A percentile compares a stretch with the other conserved stretches of the same genome.
Conservation (phyloP, 345 rosid species). For the Linum lewisii region DNA sequence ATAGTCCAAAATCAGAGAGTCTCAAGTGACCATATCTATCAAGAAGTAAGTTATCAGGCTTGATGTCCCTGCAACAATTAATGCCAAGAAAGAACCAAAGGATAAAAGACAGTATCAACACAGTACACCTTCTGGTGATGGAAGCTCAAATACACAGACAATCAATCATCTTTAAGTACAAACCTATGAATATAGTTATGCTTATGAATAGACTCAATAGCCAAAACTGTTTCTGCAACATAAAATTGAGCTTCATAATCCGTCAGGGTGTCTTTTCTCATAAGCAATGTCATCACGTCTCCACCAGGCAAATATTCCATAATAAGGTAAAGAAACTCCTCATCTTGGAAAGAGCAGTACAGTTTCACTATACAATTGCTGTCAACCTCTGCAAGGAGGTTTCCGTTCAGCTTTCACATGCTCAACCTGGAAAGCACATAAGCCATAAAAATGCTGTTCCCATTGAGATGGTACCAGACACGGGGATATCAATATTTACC, state of each 20-base stretch:
- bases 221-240: constrained; percentile 78
- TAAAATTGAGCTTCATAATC: constrained; percentile 88
- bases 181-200: constrained; percentile 93
- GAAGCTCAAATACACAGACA: neutral
- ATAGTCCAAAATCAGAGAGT: constrained; percentile 90
- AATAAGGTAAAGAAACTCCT: constrained; percentile 77
- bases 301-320: constrained; percentile 98
- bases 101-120: constrained; percentile 6
- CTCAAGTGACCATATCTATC: constrained; percentile 80
- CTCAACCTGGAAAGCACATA: constrained; percentile 50
- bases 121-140: neutral
- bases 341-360: constrained; percentile 91
- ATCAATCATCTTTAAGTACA: constrained; percentile 8
- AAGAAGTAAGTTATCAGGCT: constrained; percentile 88
- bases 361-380: constrained; percentile 93
- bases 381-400: constrained; percentile 93
- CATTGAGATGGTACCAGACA: neutral
- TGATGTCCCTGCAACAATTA: constrained; percentile 58
- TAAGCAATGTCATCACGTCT: constrained; percentile 93
- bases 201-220: constrained; percentile 85
- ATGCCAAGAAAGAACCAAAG: neutral
- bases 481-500: neutral
- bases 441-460: constrained; percentile 1
- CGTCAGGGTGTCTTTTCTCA: constrained; percentile 88
- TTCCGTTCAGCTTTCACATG: constrained; percentile 94